These are phyloP conservation scores for Dichotomopilus funicola DNA, from an alignment of 2,329 filamentous ascomycete species.

Conservation along the genomic window DNA sequence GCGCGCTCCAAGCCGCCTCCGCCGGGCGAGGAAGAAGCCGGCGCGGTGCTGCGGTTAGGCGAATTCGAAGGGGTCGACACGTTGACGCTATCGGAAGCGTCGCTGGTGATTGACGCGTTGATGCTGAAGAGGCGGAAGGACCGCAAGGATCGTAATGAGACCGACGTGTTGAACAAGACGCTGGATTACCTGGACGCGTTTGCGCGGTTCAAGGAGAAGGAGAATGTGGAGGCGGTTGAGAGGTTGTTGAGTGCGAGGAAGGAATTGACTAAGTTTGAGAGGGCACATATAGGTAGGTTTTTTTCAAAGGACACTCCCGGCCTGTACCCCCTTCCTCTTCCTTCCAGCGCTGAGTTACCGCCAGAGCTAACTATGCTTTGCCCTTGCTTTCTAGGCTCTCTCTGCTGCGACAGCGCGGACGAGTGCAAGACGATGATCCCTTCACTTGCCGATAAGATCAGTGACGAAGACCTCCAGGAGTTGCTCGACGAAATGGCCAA, in stretches of 20 bases:
- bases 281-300: constrained; percentile 73
- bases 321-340: neutral
- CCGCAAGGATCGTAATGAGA: constrained; percentile 76
- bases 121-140: constrained; percentile 73
- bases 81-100: constrained; percentile 84
- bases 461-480: constrained; percentile 79
- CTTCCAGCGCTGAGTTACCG: neutral
- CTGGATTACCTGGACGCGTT: constrained; percentile 91
- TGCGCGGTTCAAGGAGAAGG: constrained; percentile 89
- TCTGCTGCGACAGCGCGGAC: constrained; percentile 88
- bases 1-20: constrained; percentile 63
- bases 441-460: constrained; percentile 80
- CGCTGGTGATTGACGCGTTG: constrained; percentile 85
- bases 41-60: constrained; percentile 73
- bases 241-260: constrained; percentile 72
- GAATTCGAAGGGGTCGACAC: constrained; percentile 91
- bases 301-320: neutral
- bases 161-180: constrained; percentile 82
- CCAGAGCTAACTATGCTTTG: neutral
- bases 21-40: constrained; percentile 82
- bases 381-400: constrained; percentile 53
- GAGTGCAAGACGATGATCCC: constrained; percentile 96
- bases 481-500: constrained; percentile 88
- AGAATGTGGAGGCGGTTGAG: constrained; percentile 92
- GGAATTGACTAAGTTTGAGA: constrained; percentile 84